Conservation (phyloP, 2,329 filamentous ascomycete species). For the Beauveria caledonica region DNA sequence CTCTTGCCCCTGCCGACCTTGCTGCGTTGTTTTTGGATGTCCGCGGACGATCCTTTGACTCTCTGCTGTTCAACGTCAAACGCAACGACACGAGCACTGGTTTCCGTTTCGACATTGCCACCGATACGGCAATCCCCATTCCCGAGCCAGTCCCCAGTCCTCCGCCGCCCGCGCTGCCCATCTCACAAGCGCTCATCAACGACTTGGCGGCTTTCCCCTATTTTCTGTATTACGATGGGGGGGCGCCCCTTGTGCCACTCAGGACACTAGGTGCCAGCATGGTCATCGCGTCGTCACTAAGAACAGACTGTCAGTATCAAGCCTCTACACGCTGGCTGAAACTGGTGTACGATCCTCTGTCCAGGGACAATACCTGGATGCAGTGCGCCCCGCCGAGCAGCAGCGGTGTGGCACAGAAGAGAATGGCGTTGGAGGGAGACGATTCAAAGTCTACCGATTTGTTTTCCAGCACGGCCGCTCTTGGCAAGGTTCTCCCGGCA, state of each 20-base stretch:
- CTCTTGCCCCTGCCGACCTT: not conserved
- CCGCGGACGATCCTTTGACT: slow-evolving; percentile 3
- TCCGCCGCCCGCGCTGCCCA: not conserved
- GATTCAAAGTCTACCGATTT: not conserved
- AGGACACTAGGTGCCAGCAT: not conserved
- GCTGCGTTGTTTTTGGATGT: not conserved
- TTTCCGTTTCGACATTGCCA: slow-evolving; percentile 8
- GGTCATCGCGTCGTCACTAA: not conserved
- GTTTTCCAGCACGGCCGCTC: not conserved
- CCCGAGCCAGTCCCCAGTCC: slow-evolving; percentile 3
- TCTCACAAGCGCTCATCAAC: not conserved
- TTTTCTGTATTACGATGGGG: slow-evolving; percentile 2
- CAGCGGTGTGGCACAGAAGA: not conserved
- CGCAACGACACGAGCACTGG: not conserved
- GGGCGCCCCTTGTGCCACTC: not conserved
- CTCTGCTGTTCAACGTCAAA: slow-evolving; percentile 5
- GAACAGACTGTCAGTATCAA: slow-evolving; percentile 1
- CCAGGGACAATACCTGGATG: slow-evolving; percentile 9
- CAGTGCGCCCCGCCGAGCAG: not conserved
- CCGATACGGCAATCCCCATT: slow-evolving; percentile 2
- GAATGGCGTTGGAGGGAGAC: not conserved
- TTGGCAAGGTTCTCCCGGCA: not conserved
- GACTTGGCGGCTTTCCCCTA: slow-evolving; percentile 4
- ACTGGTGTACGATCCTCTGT: slow-evolving; percentile 1
- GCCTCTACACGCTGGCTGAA: slow-evolving; percentile 3